phyloP scores from a whole-genome alignment of 345 rosid genomes.

The Syzygium aromaticum region DNA sequence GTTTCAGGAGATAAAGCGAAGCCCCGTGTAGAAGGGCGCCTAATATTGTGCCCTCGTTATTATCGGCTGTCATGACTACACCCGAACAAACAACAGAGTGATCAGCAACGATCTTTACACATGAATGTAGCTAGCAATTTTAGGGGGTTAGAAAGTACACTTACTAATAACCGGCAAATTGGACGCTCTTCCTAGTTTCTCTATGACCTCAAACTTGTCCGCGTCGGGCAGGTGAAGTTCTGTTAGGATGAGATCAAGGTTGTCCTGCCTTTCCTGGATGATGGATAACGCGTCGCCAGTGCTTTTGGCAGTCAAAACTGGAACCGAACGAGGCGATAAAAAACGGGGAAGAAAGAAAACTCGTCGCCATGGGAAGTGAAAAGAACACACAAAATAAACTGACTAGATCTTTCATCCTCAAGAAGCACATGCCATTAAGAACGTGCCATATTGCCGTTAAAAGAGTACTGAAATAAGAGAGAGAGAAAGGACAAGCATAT shows the following conservation, averaged over 20 bases:
- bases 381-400: background rate
- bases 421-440: background rate
- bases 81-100: background rate
- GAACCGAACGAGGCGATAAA: background rate
- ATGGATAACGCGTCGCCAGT: conserved; percentile 28
- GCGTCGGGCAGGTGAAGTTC: conserved; percentile 38
- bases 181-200: conserved; percentile 17
- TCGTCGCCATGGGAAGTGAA: background rate
- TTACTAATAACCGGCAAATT: conserved; percentile 36
- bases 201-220: conserved; percentile 40
- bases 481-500: background rate
- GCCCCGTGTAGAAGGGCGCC: conserved; percentile 43
- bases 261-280: conserved; percentile 11
- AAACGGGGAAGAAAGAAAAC: background rate
- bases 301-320: conserved; percentile 34
- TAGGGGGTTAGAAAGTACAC: background rate
- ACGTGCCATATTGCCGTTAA: background rate
- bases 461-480: background rate
- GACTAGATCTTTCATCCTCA: background rate
- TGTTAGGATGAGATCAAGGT: conserved; percentile 35
- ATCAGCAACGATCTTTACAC: background rate
- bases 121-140: background rate
- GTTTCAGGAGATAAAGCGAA: conserved; percentile 27
- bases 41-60: conserved; percentile 11
- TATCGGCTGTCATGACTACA: conserved; percentile 28